Conservation (phyloP, 2,329 filamentous ascomycete genomes). For the Bipolaris bicolor region DNA sequence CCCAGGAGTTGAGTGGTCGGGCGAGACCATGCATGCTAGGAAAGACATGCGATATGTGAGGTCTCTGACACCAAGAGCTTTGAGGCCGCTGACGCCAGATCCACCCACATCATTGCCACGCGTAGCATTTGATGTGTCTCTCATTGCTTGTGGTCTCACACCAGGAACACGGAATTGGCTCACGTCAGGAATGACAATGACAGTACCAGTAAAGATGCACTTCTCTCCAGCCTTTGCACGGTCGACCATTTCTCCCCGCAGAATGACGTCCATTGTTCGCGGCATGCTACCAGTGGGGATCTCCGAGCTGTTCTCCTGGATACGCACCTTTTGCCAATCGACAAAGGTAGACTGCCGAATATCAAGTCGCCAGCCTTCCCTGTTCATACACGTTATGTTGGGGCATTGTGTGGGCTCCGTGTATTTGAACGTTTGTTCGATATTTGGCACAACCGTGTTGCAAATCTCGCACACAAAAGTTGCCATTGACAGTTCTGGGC, state of each 20-base stretch:
- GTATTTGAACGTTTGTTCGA: conserved; percentile 97
- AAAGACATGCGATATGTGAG: conserved; percentile 96
- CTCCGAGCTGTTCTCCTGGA: conserved; percentile 97
- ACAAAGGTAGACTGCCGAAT: conserved; percentile 97
- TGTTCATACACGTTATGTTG: conserved; percentile 84
- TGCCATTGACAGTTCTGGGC: conserved; percentile 88
- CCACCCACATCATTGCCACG: conserved; percentile 82
- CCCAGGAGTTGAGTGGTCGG: conserved; percentile 81
- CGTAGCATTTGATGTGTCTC: conserved; percentile 76
- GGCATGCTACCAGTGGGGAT: conserved; percentile 99
- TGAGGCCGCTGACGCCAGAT: conserved; percentile 83
- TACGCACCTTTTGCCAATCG: conserved; percentile 98
- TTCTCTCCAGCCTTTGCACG: conserved; percentile 97
- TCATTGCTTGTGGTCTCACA: conserved; percentile 78
- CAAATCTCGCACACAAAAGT: conserved; percentile 93
- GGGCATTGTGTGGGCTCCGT: conserved; percentile 96
- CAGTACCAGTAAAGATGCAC: conserved; percentile 93
- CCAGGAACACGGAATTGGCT: conserved; percentile 93
- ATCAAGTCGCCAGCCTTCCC: conserved; percentile 92
- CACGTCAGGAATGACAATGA: conserved; percentile 96
- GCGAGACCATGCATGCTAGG: conserved; percentile 92
- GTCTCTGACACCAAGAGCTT: conserved; percentile 91
- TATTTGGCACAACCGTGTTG: conserved; percentile 81
- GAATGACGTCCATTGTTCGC: conserved; percentile 93
- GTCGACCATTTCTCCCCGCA: conserved; percentile 96